Conservation (phyloP, 2,329 filamentous ascomycete species). For the Colletotrichum orchidophilum region DNA sequence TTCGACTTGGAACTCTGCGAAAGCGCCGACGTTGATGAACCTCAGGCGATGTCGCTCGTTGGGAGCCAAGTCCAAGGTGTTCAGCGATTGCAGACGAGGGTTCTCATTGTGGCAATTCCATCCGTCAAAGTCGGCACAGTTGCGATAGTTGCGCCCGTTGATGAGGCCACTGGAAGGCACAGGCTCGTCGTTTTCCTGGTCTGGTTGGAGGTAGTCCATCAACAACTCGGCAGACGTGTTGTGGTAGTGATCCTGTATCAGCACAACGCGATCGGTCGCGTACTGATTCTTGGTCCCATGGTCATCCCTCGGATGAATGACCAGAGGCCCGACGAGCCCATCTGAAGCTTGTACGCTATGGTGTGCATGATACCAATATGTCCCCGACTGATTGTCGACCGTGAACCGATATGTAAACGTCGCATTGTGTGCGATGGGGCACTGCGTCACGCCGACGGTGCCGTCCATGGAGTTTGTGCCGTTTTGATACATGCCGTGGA, state of each 20-base stretch:
- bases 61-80: conserved; percentile 53
- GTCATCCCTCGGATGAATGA: conserved; percentile 68
- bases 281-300: conserved; percentile 34
- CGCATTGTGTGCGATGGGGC: conserved; percentile 69
- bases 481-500: conserved; percentile 82
- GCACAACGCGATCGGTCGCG: conserved; percentile 65
- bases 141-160: conserved; percentile 59
- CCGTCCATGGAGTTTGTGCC: conserved; percentile 81
- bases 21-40: conserved; percentile 75
- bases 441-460: conserved; percentile 73
- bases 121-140: conserved; percentile 45
- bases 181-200: conserved; percentile 70
- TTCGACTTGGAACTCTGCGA: conserved; percentile 77
- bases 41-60: conserved; percentile 71
- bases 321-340: conserved; percentile 72
- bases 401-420: conserved; percentile 76
- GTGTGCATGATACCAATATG: conserved; percentile 73
- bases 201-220: conserved; percentile 61
- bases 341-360: conserved; percentile 72
- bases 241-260: conserved; percentile 80
- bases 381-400: conserved; percentile 60
- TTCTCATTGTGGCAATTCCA: conserved; percentile 54
- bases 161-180: conserved; percentile 72
- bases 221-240: conserved; percentile 60
- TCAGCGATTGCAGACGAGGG: conserved; percentile 36